Evolutionary conservation across 805 yeast species (phyloP), one percentile per base, ranked within the genome.

Genomic region (Isabelozyma heimii): DNA sequence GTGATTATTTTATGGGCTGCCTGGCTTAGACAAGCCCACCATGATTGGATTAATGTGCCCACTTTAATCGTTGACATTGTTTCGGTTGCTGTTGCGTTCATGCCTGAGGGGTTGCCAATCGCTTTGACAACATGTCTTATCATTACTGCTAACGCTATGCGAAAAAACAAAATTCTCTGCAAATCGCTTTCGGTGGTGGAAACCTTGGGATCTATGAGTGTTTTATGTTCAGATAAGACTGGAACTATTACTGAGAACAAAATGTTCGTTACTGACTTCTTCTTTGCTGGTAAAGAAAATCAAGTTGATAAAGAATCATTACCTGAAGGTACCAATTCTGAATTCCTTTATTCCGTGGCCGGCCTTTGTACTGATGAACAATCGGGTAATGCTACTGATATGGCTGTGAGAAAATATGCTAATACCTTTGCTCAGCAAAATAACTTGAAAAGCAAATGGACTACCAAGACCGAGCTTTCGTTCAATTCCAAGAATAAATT

Each of bases 181-280:
- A 73, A 78, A 52, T 63, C 77, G 2, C 61, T 79, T 45, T 61
- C 77, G 13, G 72, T 75, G 24, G 79, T 80, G 26, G 86, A 82
- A 59, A 81, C 85, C 14, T 66, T 82, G 53, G 87, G 85, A 13
- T 72, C 81, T 13, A 79, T 81, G 17, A 77, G 78, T 57, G 81
- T 60, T 45, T 54, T 72, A 37, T 73, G 76, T 51, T 67, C 70
- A 27, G 78, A 72, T 50, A 73, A 73, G 49, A 73, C 78, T 6
- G 78, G 78, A 13, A 73, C 78, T 5, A 63, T 81, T 43, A 81
- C 85, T 26, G 69, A 77, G 53, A 80, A 80, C 58, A 69, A 70
- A 48, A 78, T 80, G 80, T 50, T 62, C 27, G 78, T 73, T 1
- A 70, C 73, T 1, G 56, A 63, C 42, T 56, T 57, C 12, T 57